Conservation (phyloP, 148 eudicot species). For the Cornus florida region DNA sequence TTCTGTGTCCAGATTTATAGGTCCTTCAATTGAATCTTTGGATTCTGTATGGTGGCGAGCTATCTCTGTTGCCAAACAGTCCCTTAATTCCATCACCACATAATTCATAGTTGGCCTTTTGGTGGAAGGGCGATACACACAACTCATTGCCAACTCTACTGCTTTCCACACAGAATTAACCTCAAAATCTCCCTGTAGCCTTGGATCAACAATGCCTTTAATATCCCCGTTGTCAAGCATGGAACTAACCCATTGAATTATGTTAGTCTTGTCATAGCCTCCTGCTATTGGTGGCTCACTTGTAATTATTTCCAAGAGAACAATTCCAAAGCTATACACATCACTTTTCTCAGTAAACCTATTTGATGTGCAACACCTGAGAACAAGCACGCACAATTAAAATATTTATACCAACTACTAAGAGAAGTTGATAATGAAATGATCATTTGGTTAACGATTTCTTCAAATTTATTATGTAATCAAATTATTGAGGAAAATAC, state of each 20-base stretch:
- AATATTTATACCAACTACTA: too few species aligned
- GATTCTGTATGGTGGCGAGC: too few species aligned
- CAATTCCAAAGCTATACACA: slow-evolving; percentile 23
- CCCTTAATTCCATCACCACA: slow-evolving; percentile 16
- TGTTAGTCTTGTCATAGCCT: background rate
- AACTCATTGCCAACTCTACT: slow-evolving; percentile 8
- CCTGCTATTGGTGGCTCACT: slow-evolving; percentile 7
- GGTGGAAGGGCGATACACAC: slow-evolving; percentile 1
- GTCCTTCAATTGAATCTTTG: too few species aligned
- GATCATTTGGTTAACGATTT: too few species aligned
- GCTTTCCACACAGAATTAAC: too few species aligned
- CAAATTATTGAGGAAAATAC: too few species aligned
- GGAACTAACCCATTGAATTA: slow-evolving; percentile 10
- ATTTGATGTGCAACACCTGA: slow-evolving; percentile 6
- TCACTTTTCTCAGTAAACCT: slow-evolving; percentile 23
- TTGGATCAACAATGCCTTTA: slow-evolving; percentile 8
- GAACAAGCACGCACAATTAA: too few species aligned
- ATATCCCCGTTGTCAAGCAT: slow-evolving; percentile 16
- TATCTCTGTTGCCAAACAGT: slow-evolving; percentile 10
- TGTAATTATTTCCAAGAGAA: slow-evolving; percentile 22
- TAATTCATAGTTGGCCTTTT: slow-evolving; percentile 21
- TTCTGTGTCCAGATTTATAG: too few species aligned
- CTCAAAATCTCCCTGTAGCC: background rate
- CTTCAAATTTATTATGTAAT: too few species aligned
- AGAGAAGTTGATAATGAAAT: too few species aligned